Evolutionary conservation across 306 rosid genomes (phyloP).

Genomic region (Dicorynia guianensis): DNA sequence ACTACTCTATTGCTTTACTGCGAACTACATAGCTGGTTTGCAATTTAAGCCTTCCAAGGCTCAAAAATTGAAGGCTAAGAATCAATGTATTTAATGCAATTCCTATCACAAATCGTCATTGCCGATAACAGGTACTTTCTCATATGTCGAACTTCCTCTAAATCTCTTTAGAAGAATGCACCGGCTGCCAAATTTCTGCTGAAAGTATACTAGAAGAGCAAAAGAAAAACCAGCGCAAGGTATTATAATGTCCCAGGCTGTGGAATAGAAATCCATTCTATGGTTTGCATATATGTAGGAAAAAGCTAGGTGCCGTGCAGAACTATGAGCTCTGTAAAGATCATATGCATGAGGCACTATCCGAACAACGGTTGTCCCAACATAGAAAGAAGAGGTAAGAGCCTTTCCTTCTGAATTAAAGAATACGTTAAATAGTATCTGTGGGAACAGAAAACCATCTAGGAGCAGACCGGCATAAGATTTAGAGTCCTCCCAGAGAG

Average conservation of each 20-base stretch:
- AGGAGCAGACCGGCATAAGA: conserved; percentile 73
- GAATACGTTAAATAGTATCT: conserved; percentile 65
- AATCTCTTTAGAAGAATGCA: conserved; percentile 72
- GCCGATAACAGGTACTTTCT: conserved; percentile 76
- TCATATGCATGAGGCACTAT: conserved; percentile 91
- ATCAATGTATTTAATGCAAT: conserved; percentile 30
- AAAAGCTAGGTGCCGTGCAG: conserved; percentile 63
- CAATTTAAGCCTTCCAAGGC: conserved; percentile 32
- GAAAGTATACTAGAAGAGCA: conserved; percentile 66
- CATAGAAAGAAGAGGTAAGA: conserved; percentile 59
- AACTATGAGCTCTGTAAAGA: conserved; percentile 73
- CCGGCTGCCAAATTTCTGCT: conserved; percentile 85
- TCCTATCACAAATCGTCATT: conserved; percentile 69
- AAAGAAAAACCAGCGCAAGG: conserved; percentile 63
- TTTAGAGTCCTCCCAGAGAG: conserved; percentile 72
- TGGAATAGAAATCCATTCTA: conserved; percentile 75
- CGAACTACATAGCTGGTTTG: conserved; percentile 24
- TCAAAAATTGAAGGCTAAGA: conserved; percentile 5
- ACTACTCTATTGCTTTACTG: conserved; percentile 22
- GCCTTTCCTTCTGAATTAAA: conserved; percentile 60
- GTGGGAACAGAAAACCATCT: conserved; percentile 88
- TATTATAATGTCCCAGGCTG: conserved; percentile 86
- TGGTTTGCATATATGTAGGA: conserved; percentile 81
- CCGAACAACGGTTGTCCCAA: conserved; percentile 75
- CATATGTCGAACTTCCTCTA: conserved; percentile 59